These are phyloP conservation scores for Neurospora sp. DNA, from an alignment of 495 filamentous ascomycete genomes.

Conservation along the genomic window DNA sequence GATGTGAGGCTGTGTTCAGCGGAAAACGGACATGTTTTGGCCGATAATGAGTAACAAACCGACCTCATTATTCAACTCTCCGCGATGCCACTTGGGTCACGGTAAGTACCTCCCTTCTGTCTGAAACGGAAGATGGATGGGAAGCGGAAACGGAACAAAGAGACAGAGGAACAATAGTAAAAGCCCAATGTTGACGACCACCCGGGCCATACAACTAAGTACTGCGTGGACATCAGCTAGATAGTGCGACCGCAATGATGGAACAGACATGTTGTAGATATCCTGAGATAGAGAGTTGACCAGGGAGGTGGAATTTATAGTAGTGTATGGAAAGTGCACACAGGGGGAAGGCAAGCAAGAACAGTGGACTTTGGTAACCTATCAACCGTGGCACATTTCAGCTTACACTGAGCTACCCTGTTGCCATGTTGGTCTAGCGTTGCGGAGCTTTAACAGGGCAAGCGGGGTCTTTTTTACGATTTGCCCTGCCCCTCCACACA, in stretches of 20 bases:
- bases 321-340: background rate
- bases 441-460: background rate
- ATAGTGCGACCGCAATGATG: background rate
- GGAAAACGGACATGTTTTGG: background rate
- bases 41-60: background rate
- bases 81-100: background rate
- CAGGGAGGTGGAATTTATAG: background rate
- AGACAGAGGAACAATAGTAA: background rate
- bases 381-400: constrained; percentile 14
- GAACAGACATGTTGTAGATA: background rate
- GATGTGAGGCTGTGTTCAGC: background rate
- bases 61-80: background rate
- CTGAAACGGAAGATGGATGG: too few species aligned
- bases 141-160: background rate
- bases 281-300: background rate
- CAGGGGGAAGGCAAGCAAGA: background rate
- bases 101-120: background rate
- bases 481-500: constrained; percentile 14
- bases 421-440: background rate
- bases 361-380: constrained; percentile 2
- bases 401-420: constrained; percentile 8
- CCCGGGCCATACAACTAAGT: too few species aligned
- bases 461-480: background rate
- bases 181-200: background rate
- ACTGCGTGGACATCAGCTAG: background rate